phyloP scores from a whole-genome alignment of 441 rosid species.

The Croton laevigatus region DNA sequence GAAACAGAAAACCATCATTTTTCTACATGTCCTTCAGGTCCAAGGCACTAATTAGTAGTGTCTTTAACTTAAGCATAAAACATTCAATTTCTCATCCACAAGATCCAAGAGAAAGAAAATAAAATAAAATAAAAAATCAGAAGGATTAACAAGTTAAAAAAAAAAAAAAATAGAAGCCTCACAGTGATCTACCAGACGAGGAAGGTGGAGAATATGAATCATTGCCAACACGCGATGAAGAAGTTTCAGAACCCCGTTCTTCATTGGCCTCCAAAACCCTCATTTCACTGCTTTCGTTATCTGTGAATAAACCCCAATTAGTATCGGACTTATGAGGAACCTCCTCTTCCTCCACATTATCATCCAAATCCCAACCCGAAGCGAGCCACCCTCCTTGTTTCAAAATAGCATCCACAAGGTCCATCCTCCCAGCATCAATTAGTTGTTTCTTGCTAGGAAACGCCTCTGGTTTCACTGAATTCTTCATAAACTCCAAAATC shows the following conservation, averaged over 20 bases:
- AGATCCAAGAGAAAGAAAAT: background rate
- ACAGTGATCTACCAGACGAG: slow-evolving; percentile 60
- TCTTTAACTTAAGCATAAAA: background rate
- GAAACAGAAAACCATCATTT: background rate
- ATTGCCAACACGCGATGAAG: slow-evolving; percentile 22
- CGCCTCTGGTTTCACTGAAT: slow-evolving; percentile 49
- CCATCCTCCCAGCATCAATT: slow-evolving; percentile 61
- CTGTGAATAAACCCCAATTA: slow-evolving; percentile 4
- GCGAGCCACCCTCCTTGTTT: slow-evolving; percentile 83
- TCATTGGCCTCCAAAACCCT: slow-evolving; percentile 21
- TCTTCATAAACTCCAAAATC: slow-evolving; percentile 79
- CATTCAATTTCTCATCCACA: slow-evolving; percentile 2
- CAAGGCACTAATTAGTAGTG: background rate
- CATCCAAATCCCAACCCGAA: slow-evolving; percentile 77
- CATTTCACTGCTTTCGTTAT: slow-evolving; percentile 28
- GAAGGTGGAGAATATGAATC: slow-evolving; percentile 36
- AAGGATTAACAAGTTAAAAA: background rate
- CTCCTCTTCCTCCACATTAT: slow-evolving; percentile 23
- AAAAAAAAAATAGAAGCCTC: slow-evolving; percentile 40
- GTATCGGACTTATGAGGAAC: background rate
- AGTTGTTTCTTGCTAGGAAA: slow-evolving; percentile 73
- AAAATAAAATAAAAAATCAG: background rate
- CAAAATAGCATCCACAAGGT: slow-evolving; percentile 62
- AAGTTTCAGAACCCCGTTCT: slow-evolving; percentile 24
- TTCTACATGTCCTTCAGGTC: background rate